Conservation (phyloP, 2,329 filamentous ascomycete genomes). For the Ophiostoma himal-ulmi region DNA sequence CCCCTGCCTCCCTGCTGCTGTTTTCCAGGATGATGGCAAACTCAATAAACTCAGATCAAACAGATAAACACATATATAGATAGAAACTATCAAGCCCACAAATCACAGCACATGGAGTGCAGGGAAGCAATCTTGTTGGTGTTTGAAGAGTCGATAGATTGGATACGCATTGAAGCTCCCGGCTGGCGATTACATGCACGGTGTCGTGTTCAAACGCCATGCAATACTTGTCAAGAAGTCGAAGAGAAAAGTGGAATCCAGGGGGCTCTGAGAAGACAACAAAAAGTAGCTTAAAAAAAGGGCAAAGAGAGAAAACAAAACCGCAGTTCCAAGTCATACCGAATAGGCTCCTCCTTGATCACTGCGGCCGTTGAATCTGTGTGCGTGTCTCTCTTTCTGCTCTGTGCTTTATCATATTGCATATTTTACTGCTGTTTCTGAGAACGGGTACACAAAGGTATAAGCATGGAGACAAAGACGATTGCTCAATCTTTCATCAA, state of each 20-base stretch:
- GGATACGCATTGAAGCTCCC: background rate
- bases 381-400: background rate
- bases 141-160: background rate
- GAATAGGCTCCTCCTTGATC: background rate
- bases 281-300: background rate
- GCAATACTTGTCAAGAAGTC: too few species aligned
- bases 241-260: too few species aligned
- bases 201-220: background rate
- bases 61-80: background rate
- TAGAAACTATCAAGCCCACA: background rate
- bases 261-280: background rate
- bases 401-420: background rate
- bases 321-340: background rate
- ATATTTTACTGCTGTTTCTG: background rate
- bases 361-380: constrained; percentile 9
- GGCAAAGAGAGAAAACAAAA: background rate
- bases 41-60: background rate
- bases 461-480: background rate
- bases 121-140: constrained; percentile 3
- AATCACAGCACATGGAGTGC: background rate
- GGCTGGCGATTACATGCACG: background rate
- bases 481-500: too few species aligned
- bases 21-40: background rate
- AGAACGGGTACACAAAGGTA: background rate
- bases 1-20: background rate